Conservation (phyloP, 2,329 filamentous ascomycete genomes). For the Ilyonectria mors-panacis region DNA sequence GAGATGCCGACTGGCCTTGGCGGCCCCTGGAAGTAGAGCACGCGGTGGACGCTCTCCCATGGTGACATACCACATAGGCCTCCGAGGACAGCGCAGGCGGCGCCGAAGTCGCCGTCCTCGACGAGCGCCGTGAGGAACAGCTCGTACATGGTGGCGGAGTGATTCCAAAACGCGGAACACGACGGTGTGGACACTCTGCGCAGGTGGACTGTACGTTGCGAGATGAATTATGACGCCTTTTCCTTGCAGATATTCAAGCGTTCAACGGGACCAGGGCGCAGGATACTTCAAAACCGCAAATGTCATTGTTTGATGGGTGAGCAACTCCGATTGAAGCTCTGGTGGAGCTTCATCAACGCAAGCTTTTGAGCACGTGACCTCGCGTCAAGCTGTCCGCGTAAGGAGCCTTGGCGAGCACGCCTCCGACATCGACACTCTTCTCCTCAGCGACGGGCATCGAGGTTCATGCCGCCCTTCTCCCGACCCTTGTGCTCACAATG, state of each 20-base stretch:
- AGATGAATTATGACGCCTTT: neutral
- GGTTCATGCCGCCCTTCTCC: conserved; percentile 33
- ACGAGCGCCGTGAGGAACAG: conserved; percentile 71
- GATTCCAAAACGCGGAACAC: neutral
- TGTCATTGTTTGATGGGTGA: conserved; percentile 2
- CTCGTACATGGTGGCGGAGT: conserved; percentile 65
- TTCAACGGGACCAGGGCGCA: neutral
- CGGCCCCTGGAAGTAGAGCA: conserved; percentile 69
- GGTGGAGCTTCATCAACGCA: conserved; percentile 20
- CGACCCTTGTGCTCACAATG: conserved; percentile 41
- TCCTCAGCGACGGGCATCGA: conserved; percentile 5
- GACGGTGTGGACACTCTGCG: neutral
- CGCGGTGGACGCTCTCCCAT: conserved; percentile 63
- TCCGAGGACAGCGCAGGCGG: conserved; percentile 67
- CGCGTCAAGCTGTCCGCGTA: conserved; percentile 44
- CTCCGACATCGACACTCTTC: conserved; percentile 13
- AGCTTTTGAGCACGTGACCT: conserved; percentile 49
- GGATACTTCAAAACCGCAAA: conserved; percentile 6
- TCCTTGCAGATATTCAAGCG: neutral
- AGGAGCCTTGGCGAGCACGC: conserved; percentile 28
- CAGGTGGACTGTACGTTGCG: neutral
- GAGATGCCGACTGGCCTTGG: conserved; percentile 62
- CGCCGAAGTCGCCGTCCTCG: conserved; percentile 63
- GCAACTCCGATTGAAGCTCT: conserved; percentile 11
- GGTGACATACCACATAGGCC: conserved; percentile 71